Conservation (phyloP, 2,329 filamentous ascomycete genomes). For the Colletotrichum gigasporum region DNA sequence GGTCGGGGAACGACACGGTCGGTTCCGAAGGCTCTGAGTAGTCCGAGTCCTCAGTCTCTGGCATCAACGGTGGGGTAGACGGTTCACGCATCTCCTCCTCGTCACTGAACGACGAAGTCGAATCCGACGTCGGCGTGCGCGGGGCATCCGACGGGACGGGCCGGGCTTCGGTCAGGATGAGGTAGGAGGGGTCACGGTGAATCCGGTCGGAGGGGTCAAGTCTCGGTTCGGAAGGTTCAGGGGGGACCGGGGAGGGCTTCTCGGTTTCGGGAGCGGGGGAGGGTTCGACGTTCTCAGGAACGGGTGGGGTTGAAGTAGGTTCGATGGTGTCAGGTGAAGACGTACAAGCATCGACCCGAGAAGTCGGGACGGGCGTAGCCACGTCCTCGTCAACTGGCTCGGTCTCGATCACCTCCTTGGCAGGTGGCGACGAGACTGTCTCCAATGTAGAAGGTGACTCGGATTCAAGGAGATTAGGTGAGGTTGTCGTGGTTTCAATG, state of each 20-base stretch:
- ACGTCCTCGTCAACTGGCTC: neutral
- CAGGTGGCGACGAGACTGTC: neutral
- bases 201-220: neutral
- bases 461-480: neutral
- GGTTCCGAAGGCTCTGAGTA: slow-evolving; percentile 25
- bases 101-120: slow-evolving; percentile 17
- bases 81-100: slow-evolving; percentile 16
- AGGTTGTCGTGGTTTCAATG: neutral
- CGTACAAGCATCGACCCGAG: slow-evolving; percentile 24
- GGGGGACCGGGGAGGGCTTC: neutral
- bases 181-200: neutral
- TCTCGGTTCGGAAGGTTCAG: slow-evolving; percentile 14
- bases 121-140: slow-evolving; percentile 17
- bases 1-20: slow-evolving; percentile 10
- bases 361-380: neutral
- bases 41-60: slow-evolving; percentile 30
- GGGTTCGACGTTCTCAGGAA: slow-evolving; percentile 3
- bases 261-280: neutral
- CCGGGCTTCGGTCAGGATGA: slow-evolving; percentile 5
- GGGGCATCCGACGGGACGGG: slow-evolving; percentile 8
- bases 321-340: slow-evolving; percentile 16
- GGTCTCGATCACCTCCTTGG: neutral
- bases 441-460: neutral
- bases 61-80: slow-evolving; percentile 22
- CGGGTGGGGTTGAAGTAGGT: neutral